Evolutionary conservation across 768 basidiomycete species (phyloP), one percentile per base, ranked within the genome.

Genomic region (Lactarius psammicola): DNA sequence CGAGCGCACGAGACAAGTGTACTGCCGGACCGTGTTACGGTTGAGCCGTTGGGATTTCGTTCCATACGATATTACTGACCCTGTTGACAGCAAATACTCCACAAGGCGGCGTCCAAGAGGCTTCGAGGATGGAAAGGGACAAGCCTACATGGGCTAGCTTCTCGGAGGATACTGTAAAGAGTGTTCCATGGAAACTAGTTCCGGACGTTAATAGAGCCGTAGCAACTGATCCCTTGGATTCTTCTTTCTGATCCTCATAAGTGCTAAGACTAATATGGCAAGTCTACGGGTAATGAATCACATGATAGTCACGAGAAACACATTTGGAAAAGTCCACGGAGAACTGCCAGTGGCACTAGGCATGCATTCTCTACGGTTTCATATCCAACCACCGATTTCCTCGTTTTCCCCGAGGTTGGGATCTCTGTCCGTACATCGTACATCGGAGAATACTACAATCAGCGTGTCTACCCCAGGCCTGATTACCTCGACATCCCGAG

Each of bases 401-500:
- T 55, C 56, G 46, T 65, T 70, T 56, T 51, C 66, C 40, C 69
- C 67, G 31, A 69, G 68, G 46, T 30, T 69, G 6, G 68, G 69
- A 34, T 63, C 40, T 1, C 28, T 66, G 1, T 30, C 64, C 15
- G 46, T 70, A 9, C 56, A 58, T 15, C 60, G 69, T 15, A 13
- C 17, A 30, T 56, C 56, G 3, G 55, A 60, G 20, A 46, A 65
- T 13, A 30, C 23, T 2, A 36, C 61, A 0, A 57, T 84, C 51
- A 72, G 78, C 15, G 78, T 90, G 23, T 71, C 76, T 36, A 92
- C 91, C 0, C 92, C 92, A 0, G 82, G 80, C 3, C 65, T 89
- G 54, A 72, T 91, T 30, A 80, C 85, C 0, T 74, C 81, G 4
- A 90, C 90, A 4, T 88, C 88, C 51, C 85, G 92, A 17, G 92